These are phyloP conservation scores for Trichosporon coremiiforme DNA, from an alignment of 1,284 basidiomycete species.

Conservation along the genomic window DNA sequence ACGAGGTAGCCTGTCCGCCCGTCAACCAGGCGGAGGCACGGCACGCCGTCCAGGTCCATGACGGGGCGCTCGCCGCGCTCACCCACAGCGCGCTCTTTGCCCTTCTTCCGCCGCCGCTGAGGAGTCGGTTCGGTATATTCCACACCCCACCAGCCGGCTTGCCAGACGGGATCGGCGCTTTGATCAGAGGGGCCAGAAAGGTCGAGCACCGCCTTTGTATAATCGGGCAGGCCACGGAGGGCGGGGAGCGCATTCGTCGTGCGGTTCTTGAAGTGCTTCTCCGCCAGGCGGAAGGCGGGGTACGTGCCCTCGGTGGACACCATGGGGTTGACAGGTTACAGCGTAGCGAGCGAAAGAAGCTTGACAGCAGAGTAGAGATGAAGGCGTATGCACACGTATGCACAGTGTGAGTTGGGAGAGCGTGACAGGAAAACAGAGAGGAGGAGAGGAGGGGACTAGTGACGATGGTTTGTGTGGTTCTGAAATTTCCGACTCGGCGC, in stretches of 20 bases:
- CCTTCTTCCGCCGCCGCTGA: conserved; percentile 29
- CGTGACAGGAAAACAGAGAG: background rate
- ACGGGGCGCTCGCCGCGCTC: conserved; percentile 38
- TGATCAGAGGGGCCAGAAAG: conserved; percentile 41
- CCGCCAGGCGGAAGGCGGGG: conserved; percentile 50
- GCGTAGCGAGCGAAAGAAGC: background rate
- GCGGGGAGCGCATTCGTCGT: conserved; percentile 38
- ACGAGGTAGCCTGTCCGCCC: conserved; percentile 46
- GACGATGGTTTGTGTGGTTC: background rate
- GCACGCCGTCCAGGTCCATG: conserved; percentile 29
- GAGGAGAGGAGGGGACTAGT: background rate
- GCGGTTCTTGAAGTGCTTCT: conserved; percentile 56
- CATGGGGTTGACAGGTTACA: background rate
- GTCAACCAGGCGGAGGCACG: conserved; percentile 33
- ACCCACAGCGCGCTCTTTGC: conserved; percentile 33
- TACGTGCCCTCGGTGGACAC: conserved; percentile 23
- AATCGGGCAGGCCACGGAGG: conserved; percentile 32
- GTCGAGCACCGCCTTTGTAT: conserved; percentile 40
- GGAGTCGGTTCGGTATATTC: conserved; percentile 21
- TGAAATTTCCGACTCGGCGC: background rate
- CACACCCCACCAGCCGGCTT: conserved; percentile 51
- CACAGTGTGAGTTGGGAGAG: background rate
- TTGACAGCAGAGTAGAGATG: background rate
- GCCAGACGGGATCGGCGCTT: conserved; percentile 49
- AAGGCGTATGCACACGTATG: background rate